Base-by-base conservation (phyloP, 441 rosid species). In the Arabidopsis lyrata region DNA sequence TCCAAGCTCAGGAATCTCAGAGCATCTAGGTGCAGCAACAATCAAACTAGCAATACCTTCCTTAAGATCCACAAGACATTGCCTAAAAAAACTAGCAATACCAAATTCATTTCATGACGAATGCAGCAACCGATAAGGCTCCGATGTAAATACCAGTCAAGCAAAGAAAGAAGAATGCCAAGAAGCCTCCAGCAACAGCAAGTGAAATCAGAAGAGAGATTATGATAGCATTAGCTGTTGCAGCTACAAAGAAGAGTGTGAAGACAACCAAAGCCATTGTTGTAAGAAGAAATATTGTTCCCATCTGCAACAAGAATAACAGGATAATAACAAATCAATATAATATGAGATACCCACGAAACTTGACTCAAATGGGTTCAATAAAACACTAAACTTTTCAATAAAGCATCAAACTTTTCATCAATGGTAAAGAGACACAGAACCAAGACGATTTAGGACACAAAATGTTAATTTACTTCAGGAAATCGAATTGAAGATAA, bases 21-120 rank as follows among this genome's bases (percentile, higher is more conserved):
- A 87, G 68, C 97, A 91, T 47, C 98, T 87, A 2, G 98, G 98
- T 32, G 92, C 81, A 12, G 98, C 96, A 68, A 93, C 90, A 34
- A 93, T 86, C 78, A 93, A 66, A 84, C 97, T 93, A 10, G 96
- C 80, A 65, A 88, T 88, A 54, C 97, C 97, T 82, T 91, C 98
- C 72, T 90, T 88, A 24, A 93, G 83, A 82, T 93, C 98, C 65
- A 88, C 84, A 0, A 97, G 98, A 62, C 96, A 94, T 63, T 90
- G 87, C 86, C 97, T 91, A 85, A 48, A 24, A 20, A 1, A 7
- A 75, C 27, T 22, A 22, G 27, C 27, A 22, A 2, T 22, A 22
- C 27, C 27, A 22, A 22, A 22, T 22, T 22, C 27, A 22, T 22
- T 22, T 22, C 27, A 95, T 86, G 81, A 85, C 86, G 80, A 92